Evolutionary conservation across 2,329 filamentous ascomycete genomes (phyloP), one percentile per base, ranked within the genome.

Genomic region (Apiospora koreana): DNA sequence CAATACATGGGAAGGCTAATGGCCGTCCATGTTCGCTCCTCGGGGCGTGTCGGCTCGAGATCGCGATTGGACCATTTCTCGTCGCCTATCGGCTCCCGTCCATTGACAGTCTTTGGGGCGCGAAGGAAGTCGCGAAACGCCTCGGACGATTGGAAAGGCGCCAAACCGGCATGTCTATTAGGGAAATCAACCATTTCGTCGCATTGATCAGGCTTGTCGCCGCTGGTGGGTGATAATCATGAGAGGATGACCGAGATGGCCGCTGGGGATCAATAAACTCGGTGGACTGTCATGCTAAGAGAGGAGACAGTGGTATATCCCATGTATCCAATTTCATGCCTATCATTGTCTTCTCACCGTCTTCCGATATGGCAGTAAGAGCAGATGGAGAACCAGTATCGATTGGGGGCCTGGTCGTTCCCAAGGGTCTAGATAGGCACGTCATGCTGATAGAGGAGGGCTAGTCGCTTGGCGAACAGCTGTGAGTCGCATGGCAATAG

Each of bases 61-160:
- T 79, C 78, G 43, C 76, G 74, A 72, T 79, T 79, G 5, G 77
- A 76, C 78, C 78, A 79, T 68, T 72, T 72, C 16, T 74, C 64
- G 68, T 75, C 73, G 41, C 76, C 76, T 12, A 78, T 70, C 28
- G 45, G 68, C 14, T 62, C 38, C 41, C 72, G 72, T 5, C 74
- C 76, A 1, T 75, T 69, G 8, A 64, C 65, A 1, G 69, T 68
- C 23, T 73, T 69, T 2, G 76, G 72, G 0, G 75, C 76, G 68
- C 74, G 74, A 25, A 74, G 28, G 67, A 76, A 77, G 12, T 77
- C 72, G 42, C 69, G 9, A 16, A 78, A 77, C 1, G 75, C 74
- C 9, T 73, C 71, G 41, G 54, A 72, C 3, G 75, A 79, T 62
- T 74, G 73, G 68, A 77, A 77, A 2, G 76, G 72, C 2, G 74